These are phyloP conservation scores for Diaporthe destruens DNA, from an alignment of 2,329 filamentous ascomycete genomes.

Conservation along the genomic window DNA sequence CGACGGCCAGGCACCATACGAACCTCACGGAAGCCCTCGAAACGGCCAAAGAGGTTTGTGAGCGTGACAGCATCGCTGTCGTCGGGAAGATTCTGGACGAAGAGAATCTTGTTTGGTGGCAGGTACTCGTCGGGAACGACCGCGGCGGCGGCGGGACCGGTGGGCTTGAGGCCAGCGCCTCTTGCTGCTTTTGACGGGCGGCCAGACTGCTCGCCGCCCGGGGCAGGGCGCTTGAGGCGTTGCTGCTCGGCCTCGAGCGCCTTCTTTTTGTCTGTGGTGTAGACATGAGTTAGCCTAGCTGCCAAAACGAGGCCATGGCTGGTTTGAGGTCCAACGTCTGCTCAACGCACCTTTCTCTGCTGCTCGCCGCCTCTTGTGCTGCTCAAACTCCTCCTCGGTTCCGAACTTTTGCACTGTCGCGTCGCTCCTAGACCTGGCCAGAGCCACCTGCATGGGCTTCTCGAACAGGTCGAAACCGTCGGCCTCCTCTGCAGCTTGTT, in stretches of 20 bases:
- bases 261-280: slow-evolving; percentile 75
- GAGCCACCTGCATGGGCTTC: slow-evolving; percentile 87
- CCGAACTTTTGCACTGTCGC: slow-evolving; percentile 83
- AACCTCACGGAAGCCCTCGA: slow-evolving; percentile 95
- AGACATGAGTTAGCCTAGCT: slow-evolving; percentile 16
- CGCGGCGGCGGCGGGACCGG: slow-evolving; percentile 73
- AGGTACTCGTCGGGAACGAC: slow-evolving; percentile 98
- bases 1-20: slow-evolving; percentile 86
- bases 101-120: slow-evolving; percentile 96
- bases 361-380: slow-evolving; percentile 84
- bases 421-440: slow-evolving; percentile 87
- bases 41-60: slow-evolving; percentile 84
- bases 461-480: slow-evolving; percentile 94
- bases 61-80: slow-evolving; percentile 86
- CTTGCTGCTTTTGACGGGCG: slow-evolving; percentile 79
- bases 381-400: slow-evolving; percentile 85
- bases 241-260: slow-evolving; percentile 84
- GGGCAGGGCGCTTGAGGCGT: slow-evolving; percentile 74
- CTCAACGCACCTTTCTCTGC: slow-evolving; percentile 84
- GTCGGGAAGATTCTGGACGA: slow-evolving; percentile 91
- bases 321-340: neutral
- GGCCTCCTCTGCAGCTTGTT: slow-evolving; percentile 85
- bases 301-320: neutral
- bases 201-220: slow-evolving; percentile 60
- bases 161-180: slow-evolving; percentile 81